Conservation (phyloP, 495 filamentous ascomycete genomes). For the Tuber magnatum region DNA sequence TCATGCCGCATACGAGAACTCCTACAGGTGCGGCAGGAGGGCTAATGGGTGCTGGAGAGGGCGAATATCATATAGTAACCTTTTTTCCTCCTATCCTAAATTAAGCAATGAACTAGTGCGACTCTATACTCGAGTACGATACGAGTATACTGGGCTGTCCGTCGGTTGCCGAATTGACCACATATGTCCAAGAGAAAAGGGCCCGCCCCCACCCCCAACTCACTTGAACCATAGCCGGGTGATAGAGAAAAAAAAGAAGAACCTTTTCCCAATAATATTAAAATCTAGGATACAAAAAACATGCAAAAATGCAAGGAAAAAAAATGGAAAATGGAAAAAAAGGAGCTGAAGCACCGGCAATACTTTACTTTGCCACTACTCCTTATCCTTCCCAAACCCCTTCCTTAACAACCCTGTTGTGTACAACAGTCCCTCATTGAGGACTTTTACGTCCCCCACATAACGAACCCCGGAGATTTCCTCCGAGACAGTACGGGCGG, state of each 20-base stretch:
- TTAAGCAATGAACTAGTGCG: background rate
- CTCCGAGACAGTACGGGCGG: conserved; percentile 31
- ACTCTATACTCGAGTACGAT: too few relatives aligned
- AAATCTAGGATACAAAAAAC: background rate
- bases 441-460: conserved; percentile 36
- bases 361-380: conserved; percentile 14
- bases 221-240: background rate
- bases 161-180: background rate
- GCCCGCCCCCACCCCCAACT: background rate
- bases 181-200: background rate
- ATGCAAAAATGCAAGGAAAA: background rate
- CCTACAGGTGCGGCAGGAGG: background rate
- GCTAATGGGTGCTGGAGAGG: background rate
- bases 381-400: conserved; percentile 48
- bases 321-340: too few relatives aligned
- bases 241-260: background rate
- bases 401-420: conserved; percentile 67
- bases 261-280: background rate
- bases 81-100: background rate
- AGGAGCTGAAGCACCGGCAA: background rate
- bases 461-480: conserved; percentile 36
- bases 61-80: background rate
- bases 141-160: background rate
- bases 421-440: conserved; percentile 59
- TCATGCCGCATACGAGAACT: too few relatives aligned